Evolutionary conservation across 805 yeast species (phyloP).

Genomic region (Candida maesae): DNA sequence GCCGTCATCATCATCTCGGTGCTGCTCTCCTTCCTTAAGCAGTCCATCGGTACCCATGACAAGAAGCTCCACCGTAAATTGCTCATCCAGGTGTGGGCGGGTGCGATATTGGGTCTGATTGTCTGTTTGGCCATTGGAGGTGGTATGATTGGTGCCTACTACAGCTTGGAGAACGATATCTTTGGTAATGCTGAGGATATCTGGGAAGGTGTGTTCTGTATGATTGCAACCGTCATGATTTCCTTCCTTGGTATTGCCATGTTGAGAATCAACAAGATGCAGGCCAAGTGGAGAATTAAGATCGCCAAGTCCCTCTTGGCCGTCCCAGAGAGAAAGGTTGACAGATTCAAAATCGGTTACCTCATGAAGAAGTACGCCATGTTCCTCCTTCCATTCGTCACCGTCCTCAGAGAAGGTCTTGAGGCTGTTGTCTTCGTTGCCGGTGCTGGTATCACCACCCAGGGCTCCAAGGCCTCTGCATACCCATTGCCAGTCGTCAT

Average conservation of each 20-base stretch:
- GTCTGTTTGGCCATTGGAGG: constrained; percentile 84
- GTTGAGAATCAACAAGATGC: constrained; percentile 94
- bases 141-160: constrained; percentile 93
- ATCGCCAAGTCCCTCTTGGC: constrained; percentile 80
- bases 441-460: constrained; percentile 77
- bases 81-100: constrained; percentile 82
- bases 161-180: constrained; percentile 72
- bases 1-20: constrained; percentile 92
- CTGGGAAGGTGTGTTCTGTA: constrained; percentile 95
- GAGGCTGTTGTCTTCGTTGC: constrained; percentile 96
- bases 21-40: constrained; percentile 84
- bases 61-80: constrained; percentile 54
- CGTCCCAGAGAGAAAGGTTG: constrained; percentile 45
- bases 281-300: constrained; percentile 94
- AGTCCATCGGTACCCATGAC: constrained; percentile 64
- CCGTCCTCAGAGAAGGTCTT: constrained; percentile 93
- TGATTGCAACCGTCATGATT: constrained; percentile 86
- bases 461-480: constrained; percentile 54
- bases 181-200: constrained; percentile 87
- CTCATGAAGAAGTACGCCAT: constrained; percentile 73
- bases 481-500: constrained; percentile 92
- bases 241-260: constrained; percentile 94
- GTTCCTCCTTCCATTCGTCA: constrained; percentile 86
- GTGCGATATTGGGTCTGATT: constrained; percentile 67
- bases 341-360: constrained; percentile 51